Base-by-base conservation (phyloP, 495 filamentous ascomycete genomes). In the Penicillium chermesinum region DNA sequence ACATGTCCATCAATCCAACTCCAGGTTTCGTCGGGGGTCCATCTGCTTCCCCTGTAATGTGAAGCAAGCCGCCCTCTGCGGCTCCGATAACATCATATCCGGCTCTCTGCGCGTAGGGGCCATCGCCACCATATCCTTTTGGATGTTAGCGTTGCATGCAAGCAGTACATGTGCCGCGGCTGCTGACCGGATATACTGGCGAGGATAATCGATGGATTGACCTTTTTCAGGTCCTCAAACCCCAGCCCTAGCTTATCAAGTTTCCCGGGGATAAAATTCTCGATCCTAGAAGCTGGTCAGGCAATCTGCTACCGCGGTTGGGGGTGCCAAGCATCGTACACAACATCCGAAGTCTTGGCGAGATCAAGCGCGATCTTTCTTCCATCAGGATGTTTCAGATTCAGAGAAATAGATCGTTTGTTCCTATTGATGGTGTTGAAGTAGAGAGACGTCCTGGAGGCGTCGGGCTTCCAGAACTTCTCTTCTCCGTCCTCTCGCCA, bases 11-110 rank as follows among this genome's bases (percentile, higher is more conserved):
- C 2, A 95, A 85, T 7, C 89, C 90, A 3, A 95, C 87, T 1
- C 90, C 90, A 1, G 93, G 89, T 61, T 93, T 91, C 13, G 89
- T 89, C 0, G 90, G 90, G 2, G 88, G 86, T 0, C 90, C 87
- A 48, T 93, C 85, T 43, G 81, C 64, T 34, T 75, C 73, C 7
- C 90, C 90, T 1, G 90, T 96, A 41, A 96, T 91, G 63, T 96
- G 89, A 81, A 96, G 91, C 37, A 96, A 61, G 1, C 90, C 91
- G 62, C 90, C 87, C 62, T 95, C 91, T 32, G 88, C 89, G 61
- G 91, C 91, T 1, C 90, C 90, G 81, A 96, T 95, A 27, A 93
- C 90, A 63, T 96, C 91, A 66, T 94, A 96, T 8, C 90, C 90
- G 3, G 91, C 85, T 13, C 90, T 76, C 12, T 78, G 73, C 1